phyloP scores from a whole-genome alignment of 1,284 basidiomycete genomes.

The Earliella scabrosa region DNA sequence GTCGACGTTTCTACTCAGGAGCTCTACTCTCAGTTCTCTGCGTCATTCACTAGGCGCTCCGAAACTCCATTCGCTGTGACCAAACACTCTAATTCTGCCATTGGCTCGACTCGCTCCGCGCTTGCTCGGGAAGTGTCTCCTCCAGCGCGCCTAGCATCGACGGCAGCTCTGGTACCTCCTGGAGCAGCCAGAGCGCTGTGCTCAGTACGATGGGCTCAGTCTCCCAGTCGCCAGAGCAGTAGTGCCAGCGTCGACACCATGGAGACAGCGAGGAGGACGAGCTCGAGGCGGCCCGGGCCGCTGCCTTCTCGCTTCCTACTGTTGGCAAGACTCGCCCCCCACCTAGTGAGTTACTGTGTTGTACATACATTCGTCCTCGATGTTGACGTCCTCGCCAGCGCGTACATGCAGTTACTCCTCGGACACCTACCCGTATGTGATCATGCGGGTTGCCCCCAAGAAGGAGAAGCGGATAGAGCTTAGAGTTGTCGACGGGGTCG shows the following conservation, averaged over 20 bases:
- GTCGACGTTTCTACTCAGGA: constrained; percentile 36
- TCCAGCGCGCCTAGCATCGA: constrained; percentile 29
- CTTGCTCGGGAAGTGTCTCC: constrained; percentile 45
- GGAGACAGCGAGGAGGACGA: constrained; percentile 41
- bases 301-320: constrained; percentile 17
- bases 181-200: constrained; percentile 22
- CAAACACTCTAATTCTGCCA: constrained; percentile 50
- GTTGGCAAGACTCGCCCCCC: constrained; percentile 31
- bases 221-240: constrained; percentile 39
- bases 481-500: constrained; percentile 54
- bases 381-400: constrained; percentile 36
- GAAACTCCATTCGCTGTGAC: no score
- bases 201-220: constrained; percentile 13
- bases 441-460: constrained; percentile 59
- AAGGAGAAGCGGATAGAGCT: constrained; percentile 57
- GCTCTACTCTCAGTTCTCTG: constrained; percentile 56
- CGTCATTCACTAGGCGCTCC: constrained; percentile 53
- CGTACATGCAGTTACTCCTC: constrained; percentile 72
- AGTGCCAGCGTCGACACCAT: constrained; percentile 31
- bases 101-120: constrained; percentile 36
- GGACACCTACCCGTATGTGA: constrained; percentile 64
- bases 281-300: constrained; percentile 17
- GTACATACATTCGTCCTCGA: constrained; percentile 10
- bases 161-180: constrained; percentile 28
- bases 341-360: constrained; percentile 31